These are phyloP conservation scores for Cyberlindnera euphorbiiphila DNA, from an alignment of 805 yeast species.

Conservation along the genomic window DNA sequence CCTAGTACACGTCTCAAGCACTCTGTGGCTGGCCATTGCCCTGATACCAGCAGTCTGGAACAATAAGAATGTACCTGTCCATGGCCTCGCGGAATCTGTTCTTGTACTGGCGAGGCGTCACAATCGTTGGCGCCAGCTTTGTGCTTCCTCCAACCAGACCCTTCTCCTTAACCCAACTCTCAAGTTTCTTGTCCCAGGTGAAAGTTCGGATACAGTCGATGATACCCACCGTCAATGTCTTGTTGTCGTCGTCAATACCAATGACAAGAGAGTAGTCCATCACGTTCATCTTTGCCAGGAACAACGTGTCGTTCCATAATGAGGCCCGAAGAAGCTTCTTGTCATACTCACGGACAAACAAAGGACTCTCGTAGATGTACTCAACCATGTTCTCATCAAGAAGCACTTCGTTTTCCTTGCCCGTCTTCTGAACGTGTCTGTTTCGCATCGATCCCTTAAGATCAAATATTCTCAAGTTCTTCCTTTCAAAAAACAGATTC, in stretches of 20 bases:
- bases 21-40: conserved; percentile 19
- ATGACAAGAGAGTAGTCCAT: conserved; percentile 97
- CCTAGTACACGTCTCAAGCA: no score
- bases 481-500: conserved; percentile 80
- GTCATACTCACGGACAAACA: conserved; percentile 89
- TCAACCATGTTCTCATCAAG: conserved; percentile 98
- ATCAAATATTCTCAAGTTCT: conserved; percentile 84
- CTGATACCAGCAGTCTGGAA: conserved; percentile 66
- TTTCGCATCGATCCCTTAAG: conserved; percentile 97
- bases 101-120: conserved; percentile 94
- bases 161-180: conserved; percentile 97
- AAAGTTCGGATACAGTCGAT: conserved; percentile 92
- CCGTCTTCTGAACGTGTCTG: conserved; percentile 94
- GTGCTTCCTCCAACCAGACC: conserved; percentile 84
- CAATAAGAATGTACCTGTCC: conserved; percentile 93
- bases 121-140: conserved; percentile 86
- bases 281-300: conserved; percentile 93
- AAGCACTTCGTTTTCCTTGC: conserved; percentile 89
- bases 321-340: conserved; percentile 84
- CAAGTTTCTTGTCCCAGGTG: conserved; percentile 98
- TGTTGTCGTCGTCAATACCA: conserved; percentile 73
- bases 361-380: conserved; percentile 92
- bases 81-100: conserved; percentile 94
- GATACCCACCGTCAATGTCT: conserved; percentile 84
- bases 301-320: conserved; percentile 90